A percentile compares a stretch with the other conserved stretches of the same genome.
Evolutionary conservation across 805 yeast genomes (phyloP).

Genomic region (Wickerhamiella nectarea): DNA sequence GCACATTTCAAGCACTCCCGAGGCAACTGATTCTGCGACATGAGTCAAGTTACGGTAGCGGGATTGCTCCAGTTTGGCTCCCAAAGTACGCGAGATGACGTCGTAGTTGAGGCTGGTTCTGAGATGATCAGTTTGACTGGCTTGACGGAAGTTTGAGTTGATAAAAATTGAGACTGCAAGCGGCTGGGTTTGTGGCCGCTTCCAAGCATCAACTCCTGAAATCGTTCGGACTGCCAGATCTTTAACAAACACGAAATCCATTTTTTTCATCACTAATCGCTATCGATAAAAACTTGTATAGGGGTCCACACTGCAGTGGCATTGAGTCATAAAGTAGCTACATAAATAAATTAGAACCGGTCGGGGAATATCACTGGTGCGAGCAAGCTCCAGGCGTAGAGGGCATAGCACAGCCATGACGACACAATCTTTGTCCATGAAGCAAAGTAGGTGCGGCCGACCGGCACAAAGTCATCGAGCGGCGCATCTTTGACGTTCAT

Average conservation of each 20-base stretch:
- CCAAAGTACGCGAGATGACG: conserved; percentile 55
- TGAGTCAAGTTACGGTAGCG: conserved; percentile 28
- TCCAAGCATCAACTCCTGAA: conserved; percentile 68
- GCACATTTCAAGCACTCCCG: conserved; percentile 30
- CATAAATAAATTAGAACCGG: conserved; percentile 45
- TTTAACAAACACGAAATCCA: conserved; percentile 37
- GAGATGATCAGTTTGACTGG: conserved; percentile 73
- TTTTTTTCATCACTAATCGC: conserved; percentile 3
- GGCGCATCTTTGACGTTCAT: conserved; percentile 78
- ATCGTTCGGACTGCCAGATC: conserved; percentile 48
- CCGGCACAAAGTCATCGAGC: conserved; percentile 84
- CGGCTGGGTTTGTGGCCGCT: conserved; percentile 51
- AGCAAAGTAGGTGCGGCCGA: conserved; percentile 90
- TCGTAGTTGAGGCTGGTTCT: conserved; percentile 81
- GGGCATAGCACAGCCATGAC: conserved; percentile 78
- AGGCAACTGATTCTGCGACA: conserved; percentile 36
- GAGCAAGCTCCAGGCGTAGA: conserved; percentile 80
- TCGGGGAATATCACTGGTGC: conserved; percentile 92
- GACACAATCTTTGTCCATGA: conserved; percentile 88
- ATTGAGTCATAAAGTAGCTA: too few relatives aligned
- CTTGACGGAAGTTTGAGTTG: conserved; percentile 51
- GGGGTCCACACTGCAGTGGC: too few relatives aligned
- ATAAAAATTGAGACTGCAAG: conserved; percentile 45
- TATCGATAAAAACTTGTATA: too few relatives aligned
- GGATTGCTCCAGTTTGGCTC: conserved; percentile 35